Evolutionary conservation across 192 early-diverging fungal genomes (phyloP).

Genomic region (Lobosporangium transversale): DNA sequence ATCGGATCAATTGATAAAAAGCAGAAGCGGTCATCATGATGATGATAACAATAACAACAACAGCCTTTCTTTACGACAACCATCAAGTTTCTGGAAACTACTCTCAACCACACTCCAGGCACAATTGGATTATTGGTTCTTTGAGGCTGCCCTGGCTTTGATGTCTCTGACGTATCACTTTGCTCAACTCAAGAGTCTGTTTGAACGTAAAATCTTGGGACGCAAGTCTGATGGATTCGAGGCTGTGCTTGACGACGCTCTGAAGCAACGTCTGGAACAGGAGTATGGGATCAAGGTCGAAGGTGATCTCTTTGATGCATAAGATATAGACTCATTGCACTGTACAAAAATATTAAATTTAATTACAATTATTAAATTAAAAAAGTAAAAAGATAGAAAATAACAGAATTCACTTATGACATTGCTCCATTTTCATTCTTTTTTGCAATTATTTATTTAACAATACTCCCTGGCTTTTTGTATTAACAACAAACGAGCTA

Average conservation of each 20-base stretch:
- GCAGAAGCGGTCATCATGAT: too few relatives aligned
- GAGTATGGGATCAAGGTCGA: constrained; percentile 86
- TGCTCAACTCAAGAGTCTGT: constrained; percentile 53
- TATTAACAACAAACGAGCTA: too few relatives aligned
- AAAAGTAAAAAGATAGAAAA: too few relatives aligned
- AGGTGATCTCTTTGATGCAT: constrained; percentile 78
- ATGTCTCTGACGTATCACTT: constrained; percentile 70
- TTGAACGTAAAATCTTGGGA: constrained; percentile 50
- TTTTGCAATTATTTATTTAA: too few relatives aligned
- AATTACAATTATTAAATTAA: background rate
- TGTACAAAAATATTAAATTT: background rate
- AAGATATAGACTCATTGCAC: constrained; percentile 6
- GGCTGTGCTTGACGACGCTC: constrained; percentile 74
- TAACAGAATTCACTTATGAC: too few relatives aligned
- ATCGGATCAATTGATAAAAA: too few relatives aligned
- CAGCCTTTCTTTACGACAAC: background rate
- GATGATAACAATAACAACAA: too few relatives aligned
- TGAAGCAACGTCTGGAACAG: constrained; percentile 73
- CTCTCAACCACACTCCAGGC: constrained; percentile 25
- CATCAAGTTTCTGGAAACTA: constrained; percentile 17
- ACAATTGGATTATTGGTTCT: constrained; percentile 59
- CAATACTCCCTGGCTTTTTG: too few relatives aligned
- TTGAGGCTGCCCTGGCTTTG: constrained; percentile 66
- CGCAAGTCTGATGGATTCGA: constrained; percentile 68
- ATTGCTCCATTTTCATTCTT: too few relatives aligned